Base-by-base conservation (phyloP, 176 grass and related monocot genomes). In the Musa acuminata region DNA sequence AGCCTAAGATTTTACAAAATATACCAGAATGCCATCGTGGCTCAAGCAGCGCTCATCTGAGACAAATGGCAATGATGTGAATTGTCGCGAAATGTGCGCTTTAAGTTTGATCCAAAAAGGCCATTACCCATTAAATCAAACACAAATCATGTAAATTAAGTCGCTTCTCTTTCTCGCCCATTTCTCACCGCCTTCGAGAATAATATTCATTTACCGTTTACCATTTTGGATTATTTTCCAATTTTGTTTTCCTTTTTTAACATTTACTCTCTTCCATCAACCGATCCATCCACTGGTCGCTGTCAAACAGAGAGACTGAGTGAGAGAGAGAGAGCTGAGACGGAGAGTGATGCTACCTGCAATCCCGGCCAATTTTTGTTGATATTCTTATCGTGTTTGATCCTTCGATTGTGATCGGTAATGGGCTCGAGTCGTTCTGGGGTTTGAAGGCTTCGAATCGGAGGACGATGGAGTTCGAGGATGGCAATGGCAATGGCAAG, bases 391-490 rank as follows among this genome's bases (percentile, higher is more conserved):
- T 49, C 14, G 35, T 63, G 4, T 63, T 6, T 49, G 16, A 62
- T 22, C 21, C 35, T n/a, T 75, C 43, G 11, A 22, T 10, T 63
- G 8, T 11, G 52, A 64, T 69, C 51, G 24, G 0, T 52, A 43
- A 20, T 49, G 52, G 64, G 57, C 67, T 70, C 11, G 77, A 49
- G 53, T 17, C 13, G 9, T 59, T 79, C 16, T n/a, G 24, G 51
- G 4, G 11, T 67, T 29, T 57, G 66, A 58, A 70, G 51, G 50
- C 26, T 66, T 43, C 21, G 8, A 21, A 52, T 52, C 24, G 53
- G 65, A 26, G 29, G 51, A 66, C 49, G 52, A 88, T 92, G 85
- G 89, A 88, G 51, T 91, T 87, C 64, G 83, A 81, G 63, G 81
- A 72, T 55, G 76, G 67, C 85, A 83, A n/a, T n/a, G n/a, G n/a